Base-by-base conservation (phyloP, 768 basidiomycete genomes). In the Arthromyces matolae region DNA sequence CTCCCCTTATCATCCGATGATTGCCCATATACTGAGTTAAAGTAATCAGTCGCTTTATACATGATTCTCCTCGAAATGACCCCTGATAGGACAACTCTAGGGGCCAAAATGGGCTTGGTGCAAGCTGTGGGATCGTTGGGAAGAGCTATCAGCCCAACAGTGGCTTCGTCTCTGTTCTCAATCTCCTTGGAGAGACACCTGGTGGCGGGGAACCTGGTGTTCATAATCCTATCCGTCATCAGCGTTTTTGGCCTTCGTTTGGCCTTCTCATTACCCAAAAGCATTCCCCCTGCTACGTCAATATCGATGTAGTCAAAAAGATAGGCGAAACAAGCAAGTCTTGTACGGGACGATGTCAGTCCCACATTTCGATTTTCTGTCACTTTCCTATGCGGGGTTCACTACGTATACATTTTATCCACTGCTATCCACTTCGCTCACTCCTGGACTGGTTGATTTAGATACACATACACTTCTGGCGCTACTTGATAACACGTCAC, bases 91-190 rank as follows among this genome's bases (percentile, higher is more conserved):
- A 59, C 66, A 0, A 60, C 76, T 8, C 65, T 86, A 7, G 81
- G 77, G 1, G 71, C 78, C 3, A 70, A 71, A 12, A 81, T 80
- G 50, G 79, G 81, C 2, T 50, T 82, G 28, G 79, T 71, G 4
- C 81, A 85, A 59, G 77, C 79, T 58, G 59, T 73, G 5, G 68
- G 70, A 2, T 78, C 76, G 0, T 62, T 70, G 3, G 66, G 74
- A 54, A 70, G 81, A 24, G 67, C 79, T 1, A 56, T 83, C 6
- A 78, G 77, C 1, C 83, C 82, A 0, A 69, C 77, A 9, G 54
- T 74, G 16, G 72, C 81, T 4, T 75, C 79, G 2, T 81, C 82
- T 1, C 61, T 84, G 13, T 84, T 80, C 53, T 76, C 83, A 1
- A 53, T 79, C 0, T 80, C 80, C 0, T 40, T 76, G 7, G 63